phyloP scores from a whole-genome alignment of 371 early-diverging fungal genomes.

The Actinomortierella ambigua region DNA sequence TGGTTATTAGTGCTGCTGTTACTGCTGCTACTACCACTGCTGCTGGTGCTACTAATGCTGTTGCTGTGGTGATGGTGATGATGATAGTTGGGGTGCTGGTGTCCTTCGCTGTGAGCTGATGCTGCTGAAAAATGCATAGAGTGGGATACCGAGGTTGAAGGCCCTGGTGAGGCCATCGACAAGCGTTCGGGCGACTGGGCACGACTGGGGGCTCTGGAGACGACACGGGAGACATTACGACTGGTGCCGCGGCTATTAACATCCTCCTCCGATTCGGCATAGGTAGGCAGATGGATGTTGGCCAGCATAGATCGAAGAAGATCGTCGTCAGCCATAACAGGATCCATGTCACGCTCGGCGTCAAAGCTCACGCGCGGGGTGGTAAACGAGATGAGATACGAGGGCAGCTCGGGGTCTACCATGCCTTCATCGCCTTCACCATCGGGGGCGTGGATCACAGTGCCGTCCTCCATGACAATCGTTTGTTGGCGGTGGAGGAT shows the following conservation, averaged over 20 bases:
- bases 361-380: slow-evolving; percentile 32
- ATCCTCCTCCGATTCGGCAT: slow-evolving; percentile 40
- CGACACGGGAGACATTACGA: slow-evolving; percentile 19
- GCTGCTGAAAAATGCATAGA: too few species aligned
- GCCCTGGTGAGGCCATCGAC: too few species aligned
- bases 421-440: neutral
- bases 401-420: slow-evolving; percentile 17
- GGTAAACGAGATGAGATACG: slow-evolving; percentile 34
- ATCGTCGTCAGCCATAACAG: slow-evolving; percentile 15
- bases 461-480: neutral
- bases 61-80: too few species aligned
- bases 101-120: too few species aligned
- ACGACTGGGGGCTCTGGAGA: slow-evolving; percentile 21
- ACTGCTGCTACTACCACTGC: too few species aligned
- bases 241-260: slow-evolving; percentile 19
- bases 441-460: neutral
- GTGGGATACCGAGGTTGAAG: too few species aligned
- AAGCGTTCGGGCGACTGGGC: neutral
- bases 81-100: too few species aligned
- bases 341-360: slow-evolving; percentile 20
- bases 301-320: slow-evolving; percentile 21
- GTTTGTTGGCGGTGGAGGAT: neutral
- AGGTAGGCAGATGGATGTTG: slow-evolving; percentile 30
- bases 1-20: too few species aligned
- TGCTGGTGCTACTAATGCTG: too few species aligned